These are phyloP conservation scores for Tolypocladium guangdongense DNA, from an alignment of 2,329 filamentous ascomycete genomes.

Conservation along the genomic window DNA sequence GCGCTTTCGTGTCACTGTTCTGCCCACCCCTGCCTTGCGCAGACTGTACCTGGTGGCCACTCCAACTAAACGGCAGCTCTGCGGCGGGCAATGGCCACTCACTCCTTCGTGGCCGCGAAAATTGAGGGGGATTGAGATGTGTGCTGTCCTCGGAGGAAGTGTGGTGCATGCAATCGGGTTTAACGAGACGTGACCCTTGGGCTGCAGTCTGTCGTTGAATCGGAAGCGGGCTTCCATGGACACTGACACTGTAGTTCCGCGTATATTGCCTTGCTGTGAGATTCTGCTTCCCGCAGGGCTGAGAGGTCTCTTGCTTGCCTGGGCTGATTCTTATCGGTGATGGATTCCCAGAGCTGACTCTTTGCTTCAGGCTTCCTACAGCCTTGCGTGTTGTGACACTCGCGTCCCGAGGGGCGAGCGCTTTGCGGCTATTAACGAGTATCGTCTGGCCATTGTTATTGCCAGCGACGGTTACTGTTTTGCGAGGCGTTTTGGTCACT, in stretches of 20 bases:
- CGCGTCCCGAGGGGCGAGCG: not conserved
- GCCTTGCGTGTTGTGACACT: not conserved
- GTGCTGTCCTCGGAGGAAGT: not conserved
- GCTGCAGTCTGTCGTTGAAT: not conserved
- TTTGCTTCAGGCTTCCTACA: not conserved
- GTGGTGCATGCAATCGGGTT: not conserved
- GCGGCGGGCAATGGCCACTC: not conserved
- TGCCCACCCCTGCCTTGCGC: not conserved
- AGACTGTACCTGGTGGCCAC: not conserved
- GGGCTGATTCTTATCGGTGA: not conserved
- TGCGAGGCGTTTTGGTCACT: no score
- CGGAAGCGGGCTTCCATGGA: constrained; percentile 3
- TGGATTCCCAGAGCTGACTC: not conserved
- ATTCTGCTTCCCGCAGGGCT: not conserved
- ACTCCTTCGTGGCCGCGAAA: not conserved
- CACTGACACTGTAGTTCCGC: constrained; percentile 3
- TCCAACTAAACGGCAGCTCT: not conserved
- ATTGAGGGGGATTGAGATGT: not conserved
- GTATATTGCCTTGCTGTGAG: not conserved
- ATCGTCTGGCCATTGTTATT: no score
- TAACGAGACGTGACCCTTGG: not conserved
- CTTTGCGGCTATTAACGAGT: not conserved
- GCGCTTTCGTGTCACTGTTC: not conserved
- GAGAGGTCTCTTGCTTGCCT: not conserved
- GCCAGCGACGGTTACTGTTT: no score